Conservation (phyloP, 2,329 filamentous ascomycete genomes). For the Aureobasidium sp. region DNA sequence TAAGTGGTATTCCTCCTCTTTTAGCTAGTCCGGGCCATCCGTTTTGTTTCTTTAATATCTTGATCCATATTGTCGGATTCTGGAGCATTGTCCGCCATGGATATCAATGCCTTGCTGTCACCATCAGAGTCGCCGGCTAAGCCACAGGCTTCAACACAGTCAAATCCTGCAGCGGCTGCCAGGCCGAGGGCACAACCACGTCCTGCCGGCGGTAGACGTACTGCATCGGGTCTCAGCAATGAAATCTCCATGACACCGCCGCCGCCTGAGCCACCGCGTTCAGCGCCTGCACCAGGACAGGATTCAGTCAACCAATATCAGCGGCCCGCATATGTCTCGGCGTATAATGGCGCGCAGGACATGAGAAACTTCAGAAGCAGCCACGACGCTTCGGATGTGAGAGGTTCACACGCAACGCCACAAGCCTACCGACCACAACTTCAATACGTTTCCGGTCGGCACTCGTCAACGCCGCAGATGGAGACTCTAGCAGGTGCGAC, state of each 20-base stretch:
- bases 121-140: constrained; percentile 36
- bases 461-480: constrained; percentile 39
- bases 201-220: constrained; percentile 22
- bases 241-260: constrained; percentile 20
- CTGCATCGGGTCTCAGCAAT: constrained; percentile 37
- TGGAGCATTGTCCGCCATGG: constrained; percentile 26
- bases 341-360: constrained; percentile 4
- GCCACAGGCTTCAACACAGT: constrained; percentile 29
- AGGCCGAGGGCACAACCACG: constrained; percentile 8
- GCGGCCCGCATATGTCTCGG: constrained; percentile 4
- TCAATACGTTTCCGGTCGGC: constrained; percentile 24
- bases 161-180: constrained; percentile 19
- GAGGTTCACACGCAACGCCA: constrained; percentile 10
- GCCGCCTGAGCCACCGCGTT: constrained; percentile 13
- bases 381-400: constrained; percentile 6
- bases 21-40: constrained; percentile 2
- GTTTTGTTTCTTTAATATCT: neutral
- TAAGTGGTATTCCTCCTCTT: neutral
- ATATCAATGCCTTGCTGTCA: constrained; percentile 42
- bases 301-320: constrained; percentile 14
- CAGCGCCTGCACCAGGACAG: neutral
- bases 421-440: constrained; percentile 13
- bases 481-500: constrained; percentile 38
- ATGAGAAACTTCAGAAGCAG: constrained; percentile 8
- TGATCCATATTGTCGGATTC: neutral